A percentile compares a stretch with the other conserved stretches of the same genome.
phyloP scores from a whole-genome alignment of 2,329 filamentous ascomycete species.

The Didymosphaeria variabile region DNA sequence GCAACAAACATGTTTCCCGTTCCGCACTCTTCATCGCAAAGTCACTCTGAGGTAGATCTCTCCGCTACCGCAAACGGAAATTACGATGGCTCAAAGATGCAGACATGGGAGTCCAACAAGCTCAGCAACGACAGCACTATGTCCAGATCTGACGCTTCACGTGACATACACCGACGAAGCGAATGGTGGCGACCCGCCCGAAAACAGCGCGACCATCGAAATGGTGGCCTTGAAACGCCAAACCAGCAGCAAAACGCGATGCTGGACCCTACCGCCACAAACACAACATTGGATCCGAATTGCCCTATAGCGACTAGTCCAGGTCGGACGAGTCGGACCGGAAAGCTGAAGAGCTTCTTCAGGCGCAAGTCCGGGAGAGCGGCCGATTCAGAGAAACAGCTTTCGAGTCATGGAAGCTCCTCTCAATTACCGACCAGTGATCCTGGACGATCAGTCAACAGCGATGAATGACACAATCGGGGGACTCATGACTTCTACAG shows the following conservation, averaged over 20 bases:
- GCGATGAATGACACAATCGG: conserved; percentile 40
- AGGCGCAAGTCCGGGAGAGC: conserved; percentile 42
- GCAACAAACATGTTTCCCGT: conserved; percentile 42
- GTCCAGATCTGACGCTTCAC: conserved; percentile 40
- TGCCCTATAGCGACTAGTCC: conserved; percentile 37
- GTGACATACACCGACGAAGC: conserved; percentile 37
- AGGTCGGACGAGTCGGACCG: conserved; percentile 38
- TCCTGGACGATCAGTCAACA: conserved; percentile 44
- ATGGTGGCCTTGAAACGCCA: conserved; percentile 37
- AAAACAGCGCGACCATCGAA: conserved; percentile 32
- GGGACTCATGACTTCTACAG: conserved; percentile 16
- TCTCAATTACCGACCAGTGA: conserved; percentile 48
- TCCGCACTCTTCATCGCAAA: conserved; percentile 41
- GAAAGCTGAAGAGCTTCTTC: conserved; percentile 49
- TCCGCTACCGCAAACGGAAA: conserved; percentile 43
- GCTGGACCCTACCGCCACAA: conserved; percentile 34
- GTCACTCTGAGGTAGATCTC: conserved; percentile 47
- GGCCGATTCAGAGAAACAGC: conserved; percentile 44
- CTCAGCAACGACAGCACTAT: conserved; percentile 40
- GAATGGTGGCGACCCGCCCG: conserved; percentile 50
- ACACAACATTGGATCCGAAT: conserved; percentile 31
- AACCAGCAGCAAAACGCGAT: conserved; percentile 37
- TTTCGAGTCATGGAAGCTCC: conserved; percentile 47
- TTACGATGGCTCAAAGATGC: conserved; percentile 41
- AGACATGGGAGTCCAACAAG: conserved; percentile 45